A percentile compares a stretch with the other conserved stretches of the same genome.
These are phyloP conservation scores for Candida quercuum DNA, from an alignment of 805 yeast species.

Conservation along the genomic window DNA sequence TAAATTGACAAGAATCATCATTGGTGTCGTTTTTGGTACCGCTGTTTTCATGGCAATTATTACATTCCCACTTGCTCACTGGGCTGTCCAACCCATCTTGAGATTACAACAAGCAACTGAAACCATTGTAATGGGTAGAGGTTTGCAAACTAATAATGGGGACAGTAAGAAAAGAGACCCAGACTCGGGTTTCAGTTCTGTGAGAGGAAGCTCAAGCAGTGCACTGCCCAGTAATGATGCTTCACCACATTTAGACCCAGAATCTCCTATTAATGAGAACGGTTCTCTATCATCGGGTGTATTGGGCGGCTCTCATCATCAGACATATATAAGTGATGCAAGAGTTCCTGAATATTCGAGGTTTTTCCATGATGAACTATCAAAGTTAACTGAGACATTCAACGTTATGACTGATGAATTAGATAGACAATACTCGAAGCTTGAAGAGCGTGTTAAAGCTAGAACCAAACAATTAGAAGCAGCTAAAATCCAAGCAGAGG, in stretches of 20 bases:
- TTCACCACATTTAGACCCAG: slow-evolving; percentile 1
- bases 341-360: slow-evolving; percentile 43
- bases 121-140: slow-evolving; percentile 36
- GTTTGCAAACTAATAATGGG: slow-evolving; percentile 22
- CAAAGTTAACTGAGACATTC: slow-evolving; percentile 83
- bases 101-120: slow-evolving; percentile 80
- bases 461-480: slow-evolving; percentile 86
- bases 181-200: slow-evolving; percentile 5
- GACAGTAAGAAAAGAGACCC: slow-evolving; percentile 6
- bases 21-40: slow-evolving; percentile 74
- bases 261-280: slow-evolving; percentile 7
- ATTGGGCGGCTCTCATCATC: slow-evolving; percentile 12
- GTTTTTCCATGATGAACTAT: slow-evolving; percentile 73
- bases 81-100: slow-evolving; percentile 79
- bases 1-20: slow-evolving; percentile 59
- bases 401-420: slow-evolving; percentile 88
- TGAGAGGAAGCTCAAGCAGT: slow-evolving; percentile 9
- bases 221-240: not conserved
- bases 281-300: slow-evolving; percentile 12
- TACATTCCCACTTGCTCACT: slow-evolving; percentile 81
- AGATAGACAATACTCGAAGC: slow-evolving; percentile 72
- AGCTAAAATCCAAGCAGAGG: slow-evolving; percentile 84
- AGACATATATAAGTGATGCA: slow-evolving; percentile 31
- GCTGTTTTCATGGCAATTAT: slow-evolving; percentile 68
- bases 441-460: slow-evolving; percentile 83